Evolutionary conservation across 257 asterid genomes (phyloP).

Genomic region (Lantana camara): DNA sequence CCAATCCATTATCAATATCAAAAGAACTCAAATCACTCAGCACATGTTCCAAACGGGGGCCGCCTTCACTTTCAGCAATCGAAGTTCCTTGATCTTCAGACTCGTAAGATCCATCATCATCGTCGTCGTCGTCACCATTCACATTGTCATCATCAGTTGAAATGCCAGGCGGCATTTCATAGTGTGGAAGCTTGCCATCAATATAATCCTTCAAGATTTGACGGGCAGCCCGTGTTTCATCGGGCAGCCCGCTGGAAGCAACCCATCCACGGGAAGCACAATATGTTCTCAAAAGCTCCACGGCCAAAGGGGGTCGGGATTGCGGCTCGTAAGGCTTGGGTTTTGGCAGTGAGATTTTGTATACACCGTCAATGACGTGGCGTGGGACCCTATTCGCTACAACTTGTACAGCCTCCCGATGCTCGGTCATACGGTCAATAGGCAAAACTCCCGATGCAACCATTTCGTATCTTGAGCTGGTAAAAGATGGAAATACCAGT

Average conservation of each 20-base stretch:
- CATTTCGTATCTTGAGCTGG: conserved; percentile 98
- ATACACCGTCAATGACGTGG: conserved; percentile 61
- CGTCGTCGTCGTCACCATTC: conserved; percentile 29
- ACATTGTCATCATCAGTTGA: conserved; percentile 32
- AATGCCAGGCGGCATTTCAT: conserved; percentile 67
- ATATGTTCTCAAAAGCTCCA: conserved; percentile 74
- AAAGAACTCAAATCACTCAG: conserved; percentile 70
- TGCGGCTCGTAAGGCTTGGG: conserved; percentile 85
- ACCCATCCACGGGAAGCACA: conserved; percentile 96
- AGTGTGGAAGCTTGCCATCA: conserved; percentile 94
- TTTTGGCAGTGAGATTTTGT: conserved; percentile 76
- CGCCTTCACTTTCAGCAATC: conserved; percentile 34
- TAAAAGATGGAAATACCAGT: conserved; percentile 90
- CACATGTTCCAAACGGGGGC: conserved; percentile 53
- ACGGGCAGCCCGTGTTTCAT: conserved; percentile 91
- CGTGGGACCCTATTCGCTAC: conserved; percentile 86
- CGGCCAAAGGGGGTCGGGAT: conserved; percentile 71
- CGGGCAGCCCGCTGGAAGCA: conserved; percentile 89
- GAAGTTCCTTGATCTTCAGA: conserved; percentile 34
- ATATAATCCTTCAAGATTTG: conserved; percentile 86
- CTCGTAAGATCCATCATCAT: conserved; percentile 46
- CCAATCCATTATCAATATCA: conserved; percentile 70
- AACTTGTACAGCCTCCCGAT: conserved; percentile 87
- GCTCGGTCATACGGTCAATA: conserved; percentile 89
- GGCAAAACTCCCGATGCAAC: conserved; percentile 97